Conservation (phyloP, 257 asterid genomes). For the Misopates orontium region DNA sequence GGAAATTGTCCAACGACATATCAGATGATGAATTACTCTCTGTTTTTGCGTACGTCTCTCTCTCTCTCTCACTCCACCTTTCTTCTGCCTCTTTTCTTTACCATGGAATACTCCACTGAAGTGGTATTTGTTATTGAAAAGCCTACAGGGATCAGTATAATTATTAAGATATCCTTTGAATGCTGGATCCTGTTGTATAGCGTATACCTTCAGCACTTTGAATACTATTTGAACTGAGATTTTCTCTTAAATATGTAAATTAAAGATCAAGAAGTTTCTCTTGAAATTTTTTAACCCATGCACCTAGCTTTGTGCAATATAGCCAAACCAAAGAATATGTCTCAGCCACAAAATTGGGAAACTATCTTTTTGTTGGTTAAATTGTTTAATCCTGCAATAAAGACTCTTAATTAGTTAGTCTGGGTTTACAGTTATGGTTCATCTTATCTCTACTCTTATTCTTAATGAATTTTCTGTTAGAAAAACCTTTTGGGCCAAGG, state of each 20-base stretch:
- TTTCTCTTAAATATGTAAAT: neutral
- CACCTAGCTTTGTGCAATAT: neutral
- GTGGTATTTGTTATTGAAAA: slow-evolving; percentile 11
- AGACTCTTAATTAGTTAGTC: too few species aligned
- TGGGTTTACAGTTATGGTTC: neutral
- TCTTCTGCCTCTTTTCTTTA: neutral
- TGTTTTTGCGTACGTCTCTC: slow-evolving; percentile 44
- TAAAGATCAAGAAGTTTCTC: neutral
- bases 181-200: slow-evolving; percentile 3
- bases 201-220: neutral
- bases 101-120: slow-evolving; percentile 5
- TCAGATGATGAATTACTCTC: slow-evolving; percentile 68
- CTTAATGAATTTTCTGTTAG: neutral
- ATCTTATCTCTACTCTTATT: neutral
- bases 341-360: neutral
- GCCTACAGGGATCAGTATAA: neutral
- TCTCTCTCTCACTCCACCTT: slow-evolving; percentile 25
- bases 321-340: too few species aligned
- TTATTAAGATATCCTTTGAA: neutral
- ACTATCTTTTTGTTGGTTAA: too few species aligned
- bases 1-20: slow-evolving; percentile 34
- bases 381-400: too few species aligned
- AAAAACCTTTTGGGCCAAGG: neutral
- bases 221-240: neutral
- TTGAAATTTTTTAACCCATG: neutral